phyloP scores from a whole-genome alignment of 441 rosid genomes.

The Erysimum pusillum region DNA sequence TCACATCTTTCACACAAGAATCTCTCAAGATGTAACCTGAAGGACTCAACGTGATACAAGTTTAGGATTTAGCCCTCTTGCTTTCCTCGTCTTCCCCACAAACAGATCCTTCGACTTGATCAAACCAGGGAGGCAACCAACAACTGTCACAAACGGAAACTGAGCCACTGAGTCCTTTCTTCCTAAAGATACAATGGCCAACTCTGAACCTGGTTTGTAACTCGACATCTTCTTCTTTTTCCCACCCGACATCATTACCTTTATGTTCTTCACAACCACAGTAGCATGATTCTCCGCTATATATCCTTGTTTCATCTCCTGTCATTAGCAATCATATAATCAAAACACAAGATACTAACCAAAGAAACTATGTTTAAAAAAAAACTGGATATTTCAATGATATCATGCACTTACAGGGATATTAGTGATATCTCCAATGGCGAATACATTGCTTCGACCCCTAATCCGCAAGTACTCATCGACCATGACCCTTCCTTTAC shows the following conservation, averaged over 20 bases:
- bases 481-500: conserved; percentile 54
- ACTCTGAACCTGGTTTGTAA: conserved; percentile 61
- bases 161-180: conserved; percentile 86
- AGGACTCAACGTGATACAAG: conserved; percentile 18
- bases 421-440: conserved; percentile 56
- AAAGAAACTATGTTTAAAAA: not conserved
- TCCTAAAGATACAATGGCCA: conserved; percentile 83
- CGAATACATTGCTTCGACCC: conserved; percentile 47
- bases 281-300: conserved; percentile 73
- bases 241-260: conserved; percentile 61
- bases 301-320: conserved; percentile 93
- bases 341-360: conserved; percentile 25
- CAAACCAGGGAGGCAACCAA: conserved; percentile 77
- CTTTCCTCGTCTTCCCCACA: conserved; percentile 80
- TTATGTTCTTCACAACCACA: conserved; percentile 75
- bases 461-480: conserved; percentile 51
- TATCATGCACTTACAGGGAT: conserved; percentile 41
- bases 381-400: not conserved
- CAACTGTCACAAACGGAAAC: conserved; percentile 72
- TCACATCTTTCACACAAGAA: conserved; percentile 16
- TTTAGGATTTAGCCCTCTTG: conserved; percentile 62
- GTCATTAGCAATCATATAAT: conserved; percentile 24
- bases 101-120: conserved; percentile 84
- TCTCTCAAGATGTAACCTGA: conserved; percentile 20
- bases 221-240: conserved; percentile 62